Evolutionary conservation across 345 rosid species (phyloP).

Genomic region (Melaleuca alternifolia): DNA sequence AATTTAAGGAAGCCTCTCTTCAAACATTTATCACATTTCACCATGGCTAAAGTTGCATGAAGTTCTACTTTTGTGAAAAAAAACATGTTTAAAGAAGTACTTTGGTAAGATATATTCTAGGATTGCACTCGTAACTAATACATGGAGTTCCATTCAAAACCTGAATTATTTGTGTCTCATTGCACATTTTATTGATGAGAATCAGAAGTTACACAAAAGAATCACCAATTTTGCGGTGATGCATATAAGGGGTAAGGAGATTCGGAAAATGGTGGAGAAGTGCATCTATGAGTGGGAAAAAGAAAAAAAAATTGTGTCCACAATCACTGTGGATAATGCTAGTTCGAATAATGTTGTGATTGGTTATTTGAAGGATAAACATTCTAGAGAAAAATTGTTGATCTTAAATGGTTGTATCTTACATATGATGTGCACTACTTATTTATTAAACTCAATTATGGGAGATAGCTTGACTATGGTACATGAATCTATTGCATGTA

Average conservation of each 20-base stretch:
- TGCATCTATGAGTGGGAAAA: background rate
- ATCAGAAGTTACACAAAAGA: background rate
- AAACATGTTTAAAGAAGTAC: background rate
- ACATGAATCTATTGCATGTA: no score
- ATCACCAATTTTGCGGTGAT: background rate
- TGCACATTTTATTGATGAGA: background rate
- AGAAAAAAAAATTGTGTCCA: fast-evolving
- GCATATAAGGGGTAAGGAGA: background rate
- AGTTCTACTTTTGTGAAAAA: no score
- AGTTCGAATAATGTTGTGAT: no score
- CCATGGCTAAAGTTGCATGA: background rate
- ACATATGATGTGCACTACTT: no score
- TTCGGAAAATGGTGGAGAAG: background rate
- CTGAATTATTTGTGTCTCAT: fast-evolving
- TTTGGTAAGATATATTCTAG: background rate
- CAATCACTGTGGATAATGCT: no score
- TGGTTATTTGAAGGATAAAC: no score
- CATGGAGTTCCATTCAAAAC: background rate
- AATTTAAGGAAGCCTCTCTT: background rate
- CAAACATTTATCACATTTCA: background rate
- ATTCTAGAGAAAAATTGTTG: no score
- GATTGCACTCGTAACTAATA: background rate
- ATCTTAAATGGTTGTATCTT: no score
- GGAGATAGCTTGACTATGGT: no score
- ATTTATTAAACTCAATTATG: no score